Conservation (phyloP, 2,329 filamentous ascomycete species). For the Raffaelea albimanens region DNA sequence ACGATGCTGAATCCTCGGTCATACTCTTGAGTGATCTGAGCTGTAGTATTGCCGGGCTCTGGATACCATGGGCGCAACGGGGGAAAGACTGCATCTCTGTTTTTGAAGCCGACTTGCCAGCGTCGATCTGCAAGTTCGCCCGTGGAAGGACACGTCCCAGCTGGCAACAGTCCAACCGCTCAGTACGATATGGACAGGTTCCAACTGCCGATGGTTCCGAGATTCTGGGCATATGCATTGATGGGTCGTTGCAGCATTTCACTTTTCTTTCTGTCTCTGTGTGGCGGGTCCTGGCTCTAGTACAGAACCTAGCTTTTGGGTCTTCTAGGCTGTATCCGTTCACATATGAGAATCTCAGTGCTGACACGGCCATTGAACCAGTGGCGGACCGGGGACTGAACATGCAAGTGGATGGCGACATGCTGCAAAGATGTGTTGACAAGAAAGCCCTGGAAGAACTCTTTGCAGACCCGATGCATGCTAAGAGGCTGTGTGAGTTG, state of each 20-base stretch:
- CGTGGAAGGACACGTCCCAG: conserved; percentile 41
- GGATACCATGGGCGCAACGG: conserved; percentile 33
- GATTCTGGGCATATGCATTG: conserved; percentile 56
- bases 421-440: conserved; percentile 46
- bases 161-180: conserved; percentile 31
- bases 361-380: conserved; percentile 21
- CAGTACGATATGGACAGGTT: conserved; percentile 31
- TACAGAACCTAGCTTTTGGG: conserved; percentile 58
- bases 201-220: conserved; percentile 34
- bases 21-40: conserved; percentile 39
- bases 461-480: conserved; percentile 21
- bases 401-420: conserved; percentile 60
- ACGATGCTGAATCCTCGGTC: conserved; percentile 25
- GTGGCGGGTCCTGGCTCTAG: conserved; percentile 60
- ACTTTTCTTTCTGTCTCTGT: conserved; percentile 51
- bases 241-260: conserved; percentile 63
- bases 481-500: conserved; percentile 35
- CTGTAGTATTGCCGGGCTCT: conserved; percentile 38
- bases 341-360: conserved; percentile 19
- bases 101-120: conserved; percentile 47
- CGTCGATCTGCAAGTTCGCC: conserved; percentile 47
- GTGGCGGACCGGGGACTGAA: conserved; percentile 28
- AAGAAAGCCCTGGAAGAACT: conserved; percentile 34
- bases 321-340: conserved; percentile 41
- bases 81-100: conserved; percentile 34